Percentiles rank a stretch among this genome's conserved stretches.
Evolutionary conservation across 352 stramenopile genomes (phyloP).

Genomic region (Globisporangium cystogenes): DNA sequence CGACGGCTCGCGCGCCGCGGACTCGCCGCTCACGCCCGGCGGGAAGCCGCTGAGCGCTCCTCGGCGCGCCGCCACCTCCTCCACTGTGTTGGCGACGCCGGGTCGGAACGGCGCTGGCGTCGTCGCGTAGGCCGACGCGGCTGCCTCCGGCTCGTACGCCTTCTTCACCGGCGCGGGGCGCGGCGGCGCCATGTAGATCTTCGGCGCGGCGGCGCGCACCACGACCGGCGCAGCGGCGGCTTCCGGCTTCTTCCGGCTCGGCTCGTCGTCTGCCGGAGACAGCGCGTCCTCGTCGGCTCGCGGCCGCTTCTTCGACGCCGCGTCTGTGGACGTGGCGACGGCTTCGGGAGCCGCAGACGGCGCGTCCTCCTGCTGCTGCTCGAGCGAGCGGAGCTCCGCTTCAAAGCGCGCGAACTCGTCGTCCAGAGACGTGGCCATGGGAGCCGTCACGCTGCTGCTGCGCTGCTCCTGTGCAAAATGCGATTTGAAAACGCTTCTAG

Average conservation of each 20-base stretch:
- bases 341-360: neutral
- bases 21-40: conserved; percentile 40
- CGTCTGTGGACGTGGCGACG: neutral
- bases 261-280: conserved; percentile 5
- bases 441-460: too few relatives aligned
- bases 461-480: too few relatives aligned
- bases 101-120: conserved; percentile 5
- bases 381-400: conserved; percentile 74
- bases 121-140: neutral
- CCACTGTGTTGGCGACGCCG: conserved; percentile 38
- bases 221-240: conserved; percentile 14
- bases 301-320: conserved; percentile 25
- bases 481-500: neutral
- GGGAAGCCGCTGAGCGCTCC: conserved; percentile 71
- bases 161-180: conserved; percentile 45
- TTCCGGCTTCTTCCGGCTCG: conserved; percentile 24
- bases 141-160: neutral
- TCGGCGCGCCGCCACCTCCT: conserved; percentile 36
- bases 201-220: conserved; percentile 37
- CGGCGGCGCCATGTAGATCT: conserved; percentile 66
- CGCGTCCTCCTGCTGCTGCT: conserved; percentile 24
- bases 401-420: conserved; percentile 83
- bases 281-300: conserved; percentile 15
- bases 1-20: conserved; percentile 17
- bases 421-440: conserved; percentile 27